Percentiles rank a stretch among this genome's conserved stretches.
Evolutionary conservation across 805 yeast species (phyloP).

Genomic region (Candida coquimbonensis): DNA sequence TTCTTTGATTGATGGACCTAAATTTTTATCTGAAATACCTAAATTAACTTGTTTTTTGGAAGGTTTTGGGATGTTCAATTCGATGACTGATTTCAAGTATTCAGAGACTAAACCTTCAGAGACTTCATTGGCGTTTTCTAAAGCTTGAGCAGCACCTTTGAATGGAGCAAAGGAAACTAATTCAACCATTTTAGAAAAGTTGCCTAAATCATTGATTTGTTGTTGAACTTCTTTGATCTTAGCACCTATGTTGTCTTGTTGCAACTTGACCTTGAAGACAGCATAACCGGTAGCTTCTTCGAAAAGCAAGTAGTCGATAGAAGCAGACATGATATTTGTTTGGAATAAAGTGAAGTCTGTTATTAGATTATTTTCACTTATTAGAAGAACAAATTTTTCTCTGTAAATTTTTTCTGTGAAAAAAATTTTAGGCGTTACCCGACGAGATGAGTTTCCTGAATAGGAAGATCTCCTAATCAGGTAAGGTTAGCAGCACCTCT

Average conservation of each 20-base stretch:
- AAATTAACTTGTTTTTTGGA: constrained; percentile 60
- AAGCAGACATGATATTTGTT: constrained; percentile 40
- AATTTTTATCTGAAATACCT: constrained; percentile 89
- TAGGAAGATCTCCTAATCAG: background rate
- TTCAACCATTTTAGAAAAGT: constrained; percentile 88
- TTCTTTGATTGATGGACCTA: constrained; percentile 97
- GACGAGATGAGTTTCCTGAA: constrained; percentile 4
- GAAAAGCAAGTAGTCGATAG: constrained; percentile 83
- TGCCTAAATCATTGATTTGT: constrained; percentile 76
- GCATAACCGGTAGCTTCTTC: constrained; percentile 99
- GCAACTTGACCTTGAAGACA: constrained; percentile 85
- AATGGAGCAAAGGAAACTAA: constrained; percentile 95
- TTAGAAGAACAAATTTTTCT: background rate
- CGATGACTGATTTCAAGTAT: constrained; percentile 81
- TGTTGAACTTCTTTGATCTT: constrained; percentile 91
- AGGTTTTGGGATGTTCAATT: constrained; percentile 79
- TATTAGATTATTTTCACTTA: no score
- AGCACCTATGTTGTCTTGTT: constrained; percentile 91
- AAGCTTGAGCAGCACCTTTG: constrained; percentile 98
- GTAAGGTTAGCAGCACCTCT: background rate
- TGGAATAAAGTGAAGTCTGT: background rate
- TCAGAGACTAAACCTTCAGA: constrained; percentile 96
- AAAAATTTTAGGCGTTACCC: constrained; percentile 9
- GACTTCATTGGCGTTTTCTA: constrained; percentile 96
- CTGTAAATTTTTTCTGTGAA: background rate